phyloP scores from a whole-genome alignment of 768 basidiomycete genomes.

The Boletellus emodensis region DNA sequence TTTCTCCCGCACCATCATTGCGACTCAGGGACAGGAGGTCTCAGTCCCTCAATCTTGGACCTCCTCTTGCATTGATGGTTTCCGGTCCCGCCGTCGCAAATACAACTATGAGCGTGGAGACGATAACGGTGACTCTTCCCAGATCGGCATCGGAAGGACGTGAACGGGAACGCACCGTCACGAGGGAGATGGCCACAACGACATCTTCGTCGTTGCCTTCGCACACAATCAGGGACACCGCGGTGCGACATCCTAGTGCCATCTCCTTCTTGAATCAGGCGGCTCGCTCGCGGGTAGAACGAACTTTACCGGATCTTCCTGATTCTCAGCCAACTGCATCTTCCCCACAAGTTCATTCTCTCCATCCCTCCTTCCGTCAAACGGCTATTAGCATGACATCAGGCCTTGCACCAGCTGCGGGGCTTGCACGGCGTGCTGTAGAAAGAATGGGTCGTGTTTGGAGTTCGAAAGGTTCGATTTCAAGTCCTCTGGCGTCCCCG shows the following conservation, averaged over 20 bases:
- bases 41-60: slow-evolving; percentile 55
- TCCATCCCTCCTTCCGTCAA: slow-evolving; percentile 44
- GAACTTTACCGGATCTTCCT: slow-evolving; percentile 30
- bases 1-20: slow-evolving; percentile 43
- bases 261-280: slow-evolving; percentile 19
- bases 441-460: slow-evolving; percentile 71
- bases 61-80: slow-evolving; percentile 29
- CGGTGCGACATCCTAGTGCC: slow-evolving; percentile 21
- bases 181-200: slow-evolving; percentile 39
- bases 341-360: slow-evolving; percentile 7
- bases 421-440: slow-evolving; percentile 71
- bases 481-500: slow-evolving; percentile 44
- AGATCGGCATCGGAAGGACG: slow-evolving; percentile 25
- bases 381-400: slow-evolving; percentile 73
- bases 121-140: slow-evolving; percentile 26
- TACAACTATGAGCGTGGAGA: slow-evolving; percentile 30
- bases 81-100: slow-evolving; percentile 23
- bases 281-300: slow-evolving; percentile 25
- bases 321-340: slow-evolving; percentile 11
- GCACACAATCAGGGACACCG: slow-evolving; percentile 23
- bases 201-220: slow-evolving; percentile 34
- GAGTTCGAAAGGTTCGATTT: slow-evolving; percentile 40
- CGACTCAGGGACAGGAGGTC: slow-evolving; percentile 57
- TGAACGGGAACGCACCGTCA: slow-evolving; percentile 42
- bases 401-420: slow-evolving; percentile 66